These are phyloP conservation scores for Aspergillus bridgeri DNA, from an alignment of 495 filamentous ascomycete genomes.

Conservation along the genomic window DNA sequence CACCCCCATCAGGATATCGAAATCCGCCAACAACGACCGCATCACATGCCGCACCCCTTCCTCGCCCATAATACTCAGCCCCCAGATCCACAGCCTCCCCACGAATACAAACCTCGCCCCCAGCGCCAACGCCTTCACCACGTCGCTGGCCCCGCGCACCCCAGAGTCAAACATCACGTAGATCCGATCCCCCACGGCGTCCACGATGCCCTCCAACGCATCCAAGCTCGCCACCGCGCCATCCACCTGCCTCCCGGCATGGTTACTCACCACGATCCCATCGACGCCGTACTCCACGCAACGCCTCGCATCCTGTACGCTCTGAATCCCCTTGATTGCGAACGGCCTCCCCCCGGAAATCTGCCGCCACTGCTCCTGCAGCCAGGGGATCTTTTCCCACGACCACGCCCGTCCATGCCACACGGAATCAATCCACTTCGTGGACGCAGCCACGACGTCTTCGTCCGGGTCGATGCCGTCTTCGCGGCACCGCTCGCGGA, in stretches of 20 bases:
- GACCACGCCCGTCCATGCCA: slow-evolving; percentile 61
- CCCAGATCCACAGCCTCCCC: slow-evolving; percentile 62
- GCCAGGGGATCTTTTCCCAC: slow-evolving; percentile 57
- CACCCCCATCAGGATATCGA: slow-evolving; percentile 65
- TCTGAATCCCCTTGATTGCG: slow-evolving; percentile 55
- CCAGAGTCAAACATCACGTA: slow-evolving; percentile 64
- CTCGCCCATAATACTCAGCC: slow-evolving; percentile 57
- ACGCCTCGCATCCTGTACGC: slow-evolving; percentile 49
- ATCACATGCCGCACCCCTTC: slow-evolving; percentile 60
- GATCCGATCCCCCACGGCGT: slow-evolving; percentile 46
- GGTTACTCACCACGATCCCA: slow-evolving; percentile 58
- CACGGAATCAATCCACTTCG: slow-evolving; percentile 62
- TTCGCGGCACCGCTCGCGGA: slow-evolving; percentile 47
- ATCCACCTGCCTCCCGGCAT: slow-evolving; percentile 62
- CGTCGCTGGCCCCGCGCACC: slow-evolving; percentile 53
- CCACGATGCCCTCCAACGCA: slow-evolving; percentile 57
- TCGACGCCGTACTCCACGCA: slow-evolving; percentile 53
- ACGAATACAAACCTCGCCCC: slow-evolving; percentile 64
- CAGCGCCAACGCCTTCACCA: slow-evolving; percentile 60
- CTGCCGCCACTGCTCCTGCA: slow-evolving; percentile 48
- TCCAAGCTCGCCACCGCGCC: slow-evolving; percentile 58
- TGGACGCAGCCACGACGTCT: slow-evolving; percentile 47
- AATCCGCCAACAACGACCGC: slow-evolving; percentile 61
- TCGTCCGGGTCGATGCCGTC: slow-evolving; percentile 50
- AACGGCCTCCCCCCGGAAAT: slow-evolving; percentile 56